These are phyloP conservation scores for Leptographium radiaticola DNA, from an alignment of 2,329 filamentous ascomycete species.

Conservation along the genomic window DNA sequence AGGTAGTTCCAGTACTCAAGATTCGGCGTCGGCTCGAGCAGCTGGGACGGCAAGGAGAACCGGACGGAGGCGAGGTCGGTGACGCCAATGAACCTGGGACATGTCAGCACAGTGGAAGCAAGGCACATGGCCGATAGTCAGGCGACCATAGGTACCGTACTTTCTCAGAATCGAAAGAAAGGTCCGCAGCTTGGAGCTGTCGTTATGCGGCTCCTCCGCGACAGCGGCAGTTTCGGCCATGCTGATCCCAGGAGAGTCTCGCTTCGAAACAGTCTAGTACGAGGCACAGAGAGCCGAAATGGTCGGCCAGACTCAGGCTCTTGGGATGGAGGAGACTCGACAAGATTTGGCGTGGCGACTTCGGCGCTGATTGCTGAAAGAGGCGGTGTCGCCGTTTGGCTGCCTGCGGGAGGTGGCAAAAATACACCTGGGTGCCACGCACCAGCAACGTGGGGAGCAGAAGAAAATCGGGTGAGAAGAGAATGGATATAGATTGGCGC, in stretches of 20 bases:
- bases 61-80: conserved; percentile 89
- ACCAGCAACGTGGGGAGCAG: not conserved
- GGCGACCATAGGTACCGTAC: conserved; percentile 34
- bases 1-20: conserved; percentile 99
- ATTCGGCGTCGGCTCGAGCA: conserved; percentile 92
- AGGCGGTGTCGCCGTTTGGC: conserved; percentile 1
- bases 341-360: not conserved
- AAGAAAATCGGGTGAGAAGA: not conserved
- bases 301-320: not conserved
- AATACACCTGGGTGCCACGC: not conserved
- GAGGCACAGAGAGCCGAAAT: not conserved
- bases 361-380: not conserved
- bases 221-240: conserved; percentile 15
- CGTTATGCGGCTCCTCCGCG: conserved; percentile 45
- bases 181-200: conserved; percentile 77
- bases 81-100: conserved; percentile 77
- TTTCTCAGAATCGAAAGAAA: conserved; percentile 80
- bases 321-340: not conserved
- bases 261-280: not conserved
- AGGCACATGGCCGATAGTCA: too few species aligned
- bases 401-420: not conserved
- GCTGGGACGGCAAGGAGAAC: conserved; percentile 89
- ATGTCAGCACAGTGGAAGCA: not conserved
- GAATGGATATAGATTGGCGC: not conserved
- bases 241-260: not conserved